Conservation (phyloP, 371 early-diverging fungal genomes). For the Rhizoclosmatium hyalinum region DNA sequence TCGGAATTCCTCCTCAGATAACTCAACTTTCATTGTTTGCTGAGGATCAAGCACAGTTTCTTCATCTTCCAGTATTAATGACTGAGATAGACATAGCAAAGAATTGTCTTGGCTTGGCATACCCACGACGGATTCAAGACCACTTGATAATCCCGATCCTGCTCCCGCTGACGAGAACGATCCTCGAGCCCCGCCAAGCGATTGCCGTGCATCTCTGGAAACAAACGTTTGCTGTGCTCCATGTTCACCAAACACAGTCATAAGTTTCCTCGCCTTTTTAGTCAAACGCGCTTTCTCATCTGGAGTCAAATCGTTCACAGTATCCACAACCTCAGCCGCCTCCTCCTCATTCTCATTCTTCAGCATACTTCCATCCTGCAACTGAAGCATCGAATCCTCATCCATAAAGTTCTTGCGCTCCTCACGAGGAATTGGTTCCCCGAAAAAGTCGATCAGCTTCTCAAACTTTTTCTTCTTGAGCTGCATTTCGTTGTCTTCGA, state of each 20-base stretch:
- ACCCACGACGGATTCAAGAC: no score
- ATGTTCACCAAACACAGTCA: no score
- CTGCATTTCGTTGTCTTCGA: constrained; percentile 3
- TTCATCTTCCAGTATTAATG: neutral
- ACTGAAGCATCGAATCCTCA: constrained; percentile 17
- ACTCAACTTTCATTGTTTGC: constrained; percentile 5
- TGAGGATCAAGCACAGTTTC: neutral
- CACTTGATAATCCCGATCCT: no score
- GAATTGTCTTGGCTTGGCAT: neutral
- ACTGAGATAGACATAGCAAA: neutral
- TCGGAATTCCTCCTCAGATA: constrained; percentile 1
- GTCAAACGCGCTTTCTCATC: constrained; percentile 39
- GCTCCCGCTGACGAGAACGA: no score
- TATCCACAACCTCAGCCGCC: constrained; percentile 24
- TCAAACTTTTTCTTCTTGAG: constrained; percentile 45
- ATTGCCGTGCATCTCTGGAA: no score
- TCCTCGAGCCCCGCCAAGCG: no score
- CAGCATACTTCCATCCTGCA: neutral
- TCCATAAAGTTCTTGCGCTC: constrained; percentile 26
- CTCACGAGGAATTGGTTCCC: constrained; percentile 37
- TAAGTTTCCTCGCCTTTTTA: constrained; percentile 37
- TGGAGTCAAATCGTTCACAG: constrained; percentile 39
- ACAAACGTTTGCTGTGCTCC: no score
- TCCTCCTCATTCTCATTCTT: neutral
- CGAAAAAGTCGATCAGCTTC: constrained; percentile 54